Evolutionary conservation across 2,329 filamentous ascomycete genomes (phyloP).

Genomic region (Diaporthe longicolla): DNA sequence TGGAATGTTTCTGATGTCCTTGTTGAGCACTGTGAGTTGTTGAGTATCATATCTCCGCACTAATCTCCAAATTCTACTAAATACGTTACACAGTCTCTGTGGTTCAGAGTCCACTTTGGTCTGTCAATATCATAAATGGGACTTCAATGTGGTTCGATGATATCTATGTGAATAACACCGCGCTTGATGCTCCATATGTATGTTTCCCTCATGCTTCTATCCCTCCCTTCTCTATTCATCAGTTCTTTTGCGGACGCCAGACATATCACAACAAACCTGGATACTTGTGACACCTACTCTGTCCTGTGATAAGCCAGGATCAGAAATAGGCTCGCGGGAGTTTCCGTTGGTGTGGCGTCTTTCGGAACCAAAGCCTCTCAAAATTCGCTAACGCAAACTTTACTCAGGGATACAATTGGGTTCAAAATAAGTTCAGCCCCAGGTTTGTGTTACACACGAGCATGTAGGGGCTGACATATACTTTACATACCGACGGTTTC

Average conservation of each 20-base stretch:
- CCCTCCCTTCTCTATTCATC: neutral
- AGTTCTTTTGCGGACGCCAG: neutral
- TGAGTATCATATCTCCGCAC: neutral
- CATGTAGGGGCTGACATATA: constrained; percentile 2
- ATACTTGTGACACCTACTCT: neutral
- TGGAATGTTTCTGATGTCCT: constrained; percentile 70
- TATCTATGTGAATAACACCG: constrained; percentile 65
- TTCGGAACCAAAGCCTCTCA: neutral
- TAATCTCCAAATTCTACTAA: neutral
- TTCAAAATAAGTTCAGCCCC: constrained; percentile 58
- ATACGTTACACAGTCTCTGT: constrained; percentile 55
- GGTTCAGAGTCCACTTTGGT: constrained; percentile 66
- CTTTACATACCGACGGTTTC: constrained; percentile 63
- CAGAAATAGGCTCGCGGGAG: neutral
- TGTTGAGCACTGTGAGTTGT: constrained; percentile 60
- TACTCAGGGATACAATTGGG: constrained; percentile 65
- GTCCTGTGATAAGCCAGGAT: neutral
- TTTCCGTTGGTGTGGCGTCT: neutral
- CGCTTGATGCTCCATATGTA: constrained; percentile 58
- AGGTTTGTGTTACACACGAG: neutral
- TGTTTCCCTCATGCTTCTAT: neutral
- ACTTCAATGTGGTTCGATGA: constrained; percentile 66
- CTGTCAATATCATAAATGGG: constrained; percentile 70
- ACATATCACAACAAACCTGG: neutral
- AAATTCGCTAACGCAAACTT: neutral